Conservation (phyloP, 1,139 yeast species). For the Lodderomyces theae region DNA sequence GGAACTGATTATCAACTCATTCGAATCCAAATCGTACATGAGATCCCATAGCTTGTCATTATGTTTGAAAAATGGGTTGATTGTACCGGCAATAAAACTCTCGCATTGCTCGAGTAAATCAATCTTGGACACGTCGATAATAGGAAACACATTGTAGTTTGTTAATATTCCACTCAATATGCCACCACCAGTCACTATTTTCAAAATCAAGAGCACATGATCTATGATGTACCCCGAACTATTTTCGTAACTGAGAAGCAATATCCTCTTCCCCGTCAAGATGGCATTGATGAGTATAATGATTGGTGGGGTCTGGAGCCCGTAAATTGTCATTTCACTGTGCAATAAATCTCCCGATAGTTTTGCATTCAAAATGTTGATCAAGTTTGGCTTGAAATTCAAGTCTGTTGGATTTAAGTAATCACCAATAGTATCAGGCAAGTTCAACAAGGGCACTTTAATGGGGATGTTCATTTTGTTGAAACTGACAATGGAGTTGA, state of each 20-base stretch:
- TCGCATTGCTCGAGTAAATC: slow-evolving; percentile 53
- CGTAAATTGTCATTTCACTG: slow-evolving; percentile 50
- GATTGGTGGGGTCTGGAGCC: slow-evolving; percentile 57
- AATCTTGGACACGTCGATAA: slow-evolving; percentile 59
- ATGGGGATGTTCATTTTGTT: slow-evolving; percentile 44
- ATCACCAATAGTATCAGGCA: slow-evolving; percentile 46
- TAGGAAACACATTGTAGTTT: slow-evolving; percentile 54
- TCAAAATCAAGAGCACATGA: slow-evolving; percentile 50
- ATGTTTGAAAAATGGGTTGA: slow-evolving; percentile 61
- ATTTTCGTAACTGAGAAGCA: slow-evolving; percentile 54
- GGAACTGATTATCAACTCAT: slow-evolving; percentile 38
- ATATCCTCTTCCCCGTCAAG: slow-evolving; percentile 54
- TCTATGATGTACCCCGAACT: slow-evolving; percentile 57
- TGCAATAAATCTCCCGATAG: slow-evolving; percentile 29
- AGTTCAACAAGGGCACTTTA: slow-evolving; percentile 39
- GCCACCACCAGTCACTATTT: slow-evolving; percentile 59
- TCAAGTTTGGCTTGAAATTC: slow-evolving; percentile 42
- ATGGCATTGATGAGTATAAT: slow-evolving; percentile 55
- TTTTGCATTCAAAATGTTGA: slow-evolving; percentile 35
- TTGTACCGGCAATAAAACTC: slow-evolving; percentile 64
- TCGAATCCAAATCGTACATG: slow-evolving; percentile 53
- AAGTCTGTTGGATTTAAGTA: slow-evolving; percentile 47
- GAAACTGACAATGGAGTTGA: slow-evolving; percentile 37
- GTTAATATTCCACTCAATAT: slow-evolving; percentile 49
- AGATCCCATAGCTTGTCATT: slow-evolving; percentile 61